Evolutionary conservation across 805 yeast species (phyloP), one percentile per base, ranked within the genome.

Genomic region (Candida ovalis): DNA sequence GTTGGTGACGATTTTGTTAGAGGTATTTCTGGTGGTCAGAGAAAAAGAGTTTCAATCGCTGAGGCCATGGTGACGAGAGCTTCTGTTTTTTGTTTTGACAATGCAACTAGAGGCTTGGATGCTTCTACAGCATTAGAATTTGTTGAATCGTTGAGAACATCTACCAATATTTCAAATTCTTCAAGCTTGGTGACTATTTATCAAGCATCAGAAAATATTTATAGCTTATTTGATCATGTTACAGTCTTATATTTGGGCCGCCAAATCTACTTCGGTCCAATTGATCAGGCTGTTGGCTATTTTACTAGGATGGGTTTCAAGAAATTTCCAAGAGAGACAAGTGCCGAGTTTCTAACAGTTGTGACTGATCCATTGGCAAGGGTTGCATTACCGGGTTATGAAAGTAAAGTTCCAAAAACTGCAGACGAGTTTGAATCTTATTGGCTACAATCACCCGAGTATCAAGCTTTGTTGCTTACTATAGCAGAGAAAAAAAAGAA

Each of bases 21-120:
- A 58, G 86, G 86, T 59, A 79, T 84, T 37, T 82, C 92, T 44
- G 92, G 95, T 60, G 94, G 95, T 73, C 94, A 87, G 69, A 73
- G 95, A 55, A 86, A 86, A 67, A 79, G 95, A 71, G 92, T 87
- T 2, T 84, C 92, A 10, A 82, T 87, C 58, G 88, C 90, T 10
- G 96, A 87, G 67, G 86, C 86, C 1, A 69, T 84, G 41, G 76
- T 85, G 42, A 74, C 82, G 43, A 80, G 83, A 25, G 84, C 88
- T 27, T 70, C 78, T 43, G 71, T 84, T 44, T 82, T 77, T 53
- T 80, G 86, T 66, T 84, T 87, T 81, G 91, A 87, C 71, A 88
- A 88, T 60, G 85, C 92, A 5, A 88, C 96, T 5, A 79, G 94
- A 71, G 96, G 96, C 58, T 73, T 88, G 50, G 96, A 87, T 68